Base-by-base conservation (phyloP, 139 green algal genomes). In the Picochlorum sp. region DNA sequence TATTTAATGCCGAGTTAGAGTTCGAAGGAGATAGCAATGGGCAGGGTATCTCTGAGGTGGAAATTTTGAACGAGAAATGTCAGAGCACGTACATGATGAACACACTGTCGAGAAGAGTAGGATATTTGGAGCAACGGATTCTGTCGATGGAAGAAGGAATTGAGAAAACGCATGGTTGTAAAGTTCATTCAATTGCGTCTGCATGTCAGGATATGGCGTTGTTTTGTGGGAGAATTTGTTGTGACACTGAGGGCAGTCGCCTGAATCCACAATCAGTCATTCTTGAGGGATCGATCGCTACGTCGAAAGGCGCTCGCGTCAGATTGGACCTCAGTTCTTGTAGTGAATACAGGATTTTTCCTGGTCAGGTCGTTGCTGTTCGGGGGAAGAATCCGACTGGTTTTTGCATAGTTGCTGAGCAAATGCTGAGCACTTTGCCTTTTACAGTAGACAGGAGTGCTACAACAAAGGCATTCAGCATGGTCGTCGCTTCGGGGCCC, bases 371-470 rank as follows among this genome's bases (percentile, higher is more conserved):
- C 4, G 73, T 92, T 7, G 76, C 49, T 14, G 74, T 89, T 30
- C 60, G 69, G 14, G 90, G 89, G 18, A 59, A 76, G 54, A 97
- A 95, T 74, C 87, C 87, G 10, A 81, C 68, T 21, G 90, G 88
- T 11, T 49, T 68, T 18, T 78, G 62, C 62, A 75, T 97, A 54
- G 62, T 93, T 3, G 90, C 84, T 2, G 60, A 69, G 8, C 28
- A 78, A 34, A 44, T 96, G 45, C 63, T 85, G 60, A 74, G 73
- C 0, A 69, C 79, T 60, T 14, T 88, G 26, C 74, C 84, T 4
- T 60, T 38, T 13, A 68, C 67, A 1, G 3, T 72, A n/a, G 21
- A 69, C n/a, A 23, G 2, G 5, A 18, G 11, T 47, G 10, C 70
- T 69, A 30, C 34, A 9, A 8, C 30, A 13, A 9, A 38, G n/a